Evolutionary conservation across 2,329 filamentous ascomycete genomes (phyloP).

Genomic region (Dactylonectria macrodidyma): DNA sequence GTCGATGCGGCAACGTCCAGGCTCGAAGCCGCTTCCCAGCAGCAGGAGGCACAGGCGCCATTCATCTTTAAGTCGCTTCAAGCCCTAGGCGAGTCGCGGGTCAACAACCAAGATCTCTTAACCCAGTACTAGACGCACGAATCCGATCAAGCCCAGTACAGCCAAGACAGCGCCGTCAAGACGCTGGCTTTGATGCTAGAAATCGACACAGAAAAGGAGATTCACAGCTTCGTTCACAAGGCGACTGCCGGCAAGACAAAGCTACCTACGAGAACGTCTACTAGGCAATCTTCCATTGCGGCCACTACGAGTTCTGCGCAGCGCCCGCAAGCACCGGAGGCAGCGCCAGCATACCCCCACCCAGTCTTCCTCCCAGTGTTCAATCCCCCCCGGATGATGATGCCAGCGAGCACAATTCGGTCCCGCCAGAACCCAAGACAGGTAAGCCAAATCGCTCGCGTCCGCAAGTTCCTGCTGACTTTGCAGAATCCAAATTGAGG

Average conservation of each 20-base stretch:
- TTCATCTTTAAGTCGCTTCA: conserved; percentile 96
- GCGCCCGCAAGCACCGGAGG: conserved; percentile 47
- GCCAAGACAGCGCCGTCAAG: conserved; percentile 80
- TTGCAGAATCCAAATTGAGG: conserved; percentile 68
- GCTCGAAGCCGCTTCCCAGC: conserved; percentile 82
- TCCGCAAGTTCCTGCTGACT: conserved; percentile 41
- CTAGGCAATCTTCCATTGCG: conserved; percentile 58
- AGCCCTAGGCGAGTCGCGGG: conserved; percentile 87
- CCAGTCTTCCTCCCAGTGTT: conserved; percentile 20
- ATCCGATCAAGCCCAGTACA: conserved; percentile 87
- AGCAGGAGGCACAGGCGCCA: conserved; percentile 95
- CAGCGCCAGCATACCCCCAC: conserved; percentile 37
- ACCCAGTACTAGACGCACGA: conserved; percentile 96
- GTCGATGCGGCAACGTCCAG: conserved; percentile 80
- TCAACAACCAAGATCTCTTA: conserved; percentile 91
- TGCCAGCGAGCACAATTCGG: conserved; percentile 61
- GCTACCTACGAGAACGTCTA: conserved; percentile 57
- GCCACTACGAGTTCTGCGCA: conserved; percentile 45
- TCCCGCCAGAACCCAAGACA: conserved; percentile 55
- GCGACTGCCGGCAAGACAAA: conserved; percentile 58
- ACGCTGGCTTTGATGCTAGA: conserved; percentile 88
- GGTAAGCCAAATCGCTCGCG: conserved; percentile 38
- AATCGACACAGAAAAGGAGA: conserved; percentile 88
- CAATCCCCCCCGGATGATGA: conserved; percentile 45
- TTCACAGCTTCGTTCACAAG: conserved; percentile 76